Base-by-base conservation (phyloP, 1,284 basidiomycete species). In the Trichosporon asahii region DNA sequence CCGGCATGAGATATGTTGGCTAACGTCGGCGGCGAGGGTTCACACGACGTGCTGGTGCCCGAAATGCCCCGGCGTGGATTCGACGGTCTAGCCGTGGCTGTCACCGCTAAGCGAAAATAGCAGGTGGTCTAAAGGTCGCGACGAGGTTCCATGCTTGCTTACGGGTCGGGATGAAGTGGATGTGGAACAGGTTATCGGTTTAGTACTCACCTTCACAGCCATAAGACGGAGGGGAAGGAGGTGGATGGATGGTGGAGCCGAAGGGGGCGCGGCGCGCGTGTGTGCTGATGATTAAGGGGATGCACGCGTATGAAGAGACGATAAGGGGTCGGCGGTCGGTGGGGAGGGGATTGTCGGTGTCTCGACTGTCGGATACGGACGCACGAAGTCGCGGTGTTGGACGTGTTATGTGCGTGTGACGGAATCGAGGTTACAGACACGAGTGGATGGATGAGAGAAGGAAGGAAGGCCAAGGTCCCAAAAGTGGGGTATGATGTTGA, bases 31-130 rank as follows among this genome's bases (percentile, higher is more conserved):
- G 67, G 46, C 53, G 53, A 57, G 18, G 15, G 68, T 68, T 68
- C 68, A 65, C 68, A 68, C 64, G 68, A 68, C 68, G 63, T 31
- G 12, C 18, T n/a, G 27, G 27, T 61, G 57, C 29, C 57, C 57
- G 31, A 29, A 44, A 60, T 61, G 25, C 63, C 63, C 63, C 35
- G 37, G 35, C 61, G 61, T 64, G 35, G 61, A 35, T 64, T 35
- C 15, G 27, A 40, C 31, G 35, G 63, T 23, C 37, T 37, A 64
- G 63, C 63, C 63, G 35, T 64, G 63, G 63, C 63, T 37, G 35
- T 64, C 35, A 64, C 29, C 57, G 57, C 57, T 31, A 33, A n/a
- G 57, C 27, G 27, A 61, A 61, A 61, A n/a, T 61, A n/a, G 57
- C 7, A 29, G 29, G 57, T n/a, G 57, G 18, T 7, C 57, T 33